Base-by-base conservation (phyloP, 1,284 basidiomycete genomes). In the Puccinia hordei region DNA sequence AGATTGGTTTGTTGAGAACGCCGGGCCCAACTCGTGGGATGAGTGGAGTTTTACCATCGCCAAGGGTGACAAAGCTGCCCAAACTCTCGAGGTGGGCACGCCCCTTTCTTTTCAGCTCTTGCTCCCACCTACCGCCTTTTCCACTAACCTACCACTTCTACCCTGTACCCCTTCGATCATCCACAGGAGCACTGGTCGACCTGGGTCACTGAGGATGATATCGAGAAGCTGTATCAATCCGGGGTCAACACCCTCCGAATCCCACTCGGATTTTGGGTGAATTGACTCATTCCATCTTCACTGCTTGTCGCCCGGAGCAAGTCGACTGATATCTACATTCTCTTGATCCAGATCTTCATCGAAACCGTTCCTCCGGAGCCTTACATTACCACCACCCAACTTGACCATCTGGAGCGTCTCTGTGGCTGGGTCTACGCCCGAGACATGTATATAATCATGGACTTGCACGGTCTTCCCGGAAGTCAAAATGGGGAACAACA, bases 381-480 rank as follows among this genome's bases (percentile, higher is more conserved):
- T 8, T 85, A 84, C 72, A 53, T 84, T 22, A 44, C 75, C 82
- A 81, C 81, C 83, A 81, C 82, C 84, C 71, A 74, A 81, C 68
- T 85, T 84, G 85, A 82, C 83, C 65, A 77, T 30, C 66, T 77
- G 19, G 75, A 69, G 69, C 61, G 65, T 81, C 81, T 33, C 68
- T 82, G 15, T 82, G 83, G 71, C 76, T 83, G 41, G 82, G 63
- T 46, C 83, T 85, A 86, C 82, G 81, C 82, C 27, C 84, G 86
- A 57, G 83, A 83, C 69, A 86, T 87, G 83, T 86, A 87, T 81
- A 85, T 85, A 51, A 82, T 87, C 81, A 83, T 87, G 68, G 87
- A 87, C 80, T 82, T 87, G 51, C 87, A 87, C 83, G 86, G 86
- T 44, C 83, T 87, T 79, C 87, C 87, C 15, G 87, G 87, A 57